Base-by-base conservation (phyloP, 495 filamentous ascomycete species). In the Penicillium samsonianum region DNA sequence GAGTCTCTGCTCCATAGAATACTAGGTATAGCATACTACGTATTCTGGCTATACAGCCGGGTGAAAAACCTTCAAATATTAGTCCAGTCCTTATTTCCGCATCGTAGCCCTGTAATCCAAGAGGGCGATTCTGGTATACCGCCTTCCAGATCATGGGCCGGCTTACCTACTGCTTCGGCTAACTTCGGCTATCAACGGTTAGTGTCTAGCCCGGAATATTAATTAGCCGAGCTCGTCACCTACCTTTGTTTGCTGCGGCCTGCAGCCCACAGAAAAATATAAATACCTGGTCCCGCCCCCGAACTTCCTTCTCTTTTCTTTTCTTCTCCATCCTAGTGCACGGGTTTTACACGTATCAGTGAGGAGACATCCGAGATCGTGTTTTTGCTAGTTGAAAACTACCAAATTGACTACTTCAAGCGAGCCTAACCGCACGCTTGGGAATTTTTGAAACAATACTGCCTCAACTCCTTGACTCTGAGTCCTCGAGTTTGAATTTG, bases 321-420 rank as follows among this genome's bases (percentile, higher is more conserved):
- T 79, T 68, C 57, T 71, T 77, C 61, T 69, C 55, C 68, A 79
- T 79, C 75, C 76, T 77, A 66, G 78, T 81, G 78, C 78, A 80
- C 65, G 77, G 78, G 78, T 77, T 76, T 76, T 80, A 80, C 76
- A 76, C 76, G 74, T 73, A 65, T 78, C 78, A 80, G 78, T 81
- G 79, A 81, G 78, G 79, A 81, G 72, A 73, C 67, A 76, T 81
- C 79, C 79, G 79, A 81, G 78, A 77, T 65, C 74, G 76, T 78
- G 76, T 80, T 80, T 80, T 80, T 80, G 79, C 79, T 81, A 79
- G 78, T 81, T 81, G 79, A 81, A 81, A 81, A 81, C 79, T 81
- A 80, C 71, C 71, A 75, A 73, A 66, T 72, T 79, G 76, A 78
- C 76, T 58, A 60, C 76, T 79, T 63, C 69, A 64, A 54, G 62